Evolutionary conservation across 2,329 filamentous ascomycete species (phyloP).

Genomic region (Colletotrichum phormii): DNA sequence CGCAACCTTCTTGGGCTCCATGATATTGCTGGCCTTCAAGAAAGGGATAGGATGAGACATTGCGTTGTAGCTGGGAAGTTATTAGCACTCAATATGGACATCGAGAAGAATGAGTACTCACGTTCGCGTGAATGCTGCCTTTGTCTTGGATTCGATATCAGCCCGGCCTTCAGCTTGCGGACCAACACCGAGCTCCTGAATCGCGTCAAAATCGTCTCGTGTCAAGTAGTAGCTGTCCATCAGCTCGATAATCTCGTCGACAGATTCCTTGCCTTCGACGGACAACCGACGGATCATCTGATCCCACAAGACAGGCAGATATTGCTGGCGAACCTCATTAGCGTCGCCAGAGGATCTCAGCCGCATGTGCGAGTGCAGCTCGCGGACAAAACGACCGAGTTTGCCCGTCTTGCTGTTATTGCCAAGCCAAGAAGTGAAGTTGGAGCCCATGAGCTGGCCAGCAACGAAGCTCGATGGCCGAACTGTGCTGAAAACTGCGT

Average conservation of each 20-base stretch:
- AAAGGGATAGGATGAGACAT: conserved; percentile 92
- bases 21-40: conserved; percentile 88
- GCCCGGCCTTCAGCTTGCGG: conserved; percentile 81
- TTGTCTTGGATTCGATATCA: conserved; percentile 86
- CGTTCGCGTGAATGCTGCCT: conserved; percentile 88
- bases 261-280: conserved; percentile 82
- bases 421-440: conserved; percentile 92
- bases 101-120: conserved; percentile 60
- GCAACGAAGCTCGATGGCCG: conserved; percentile 88
- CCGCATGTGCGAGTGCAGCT: conserved; percentile 97
- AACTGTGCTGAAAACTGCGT: conserved; percentile 95
- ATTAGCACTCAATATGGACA: conserved; percentile 32
- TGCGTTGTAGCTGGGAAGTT: conserved; percentile 77
- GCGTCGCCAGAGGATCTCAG: conserved; percentile 90
- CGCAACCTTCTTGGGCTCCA: conserved; percentile 76
- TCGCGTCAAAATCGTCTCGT: conserved; percentile 92
- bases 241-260: conserved; percentile 86
- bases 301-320: conserved; percentile 89
- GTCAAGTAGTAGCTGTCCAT: conserved; percentile 99
- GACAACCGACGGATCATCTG: conserved; percentile 81
- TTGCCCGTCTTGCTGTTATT: conserved; percentile 90
- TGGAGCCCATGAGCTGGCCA: conserved; percentile 79
- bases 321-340: conserved; percentile 94
- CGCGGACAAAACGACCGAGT: conserved; percentile 84
- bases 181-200: conserved; percentile 91